Base-by-base conservation (phyloP, 2,329 filamentous ascomycete species). In the Dactylellina sp. region DNA sequence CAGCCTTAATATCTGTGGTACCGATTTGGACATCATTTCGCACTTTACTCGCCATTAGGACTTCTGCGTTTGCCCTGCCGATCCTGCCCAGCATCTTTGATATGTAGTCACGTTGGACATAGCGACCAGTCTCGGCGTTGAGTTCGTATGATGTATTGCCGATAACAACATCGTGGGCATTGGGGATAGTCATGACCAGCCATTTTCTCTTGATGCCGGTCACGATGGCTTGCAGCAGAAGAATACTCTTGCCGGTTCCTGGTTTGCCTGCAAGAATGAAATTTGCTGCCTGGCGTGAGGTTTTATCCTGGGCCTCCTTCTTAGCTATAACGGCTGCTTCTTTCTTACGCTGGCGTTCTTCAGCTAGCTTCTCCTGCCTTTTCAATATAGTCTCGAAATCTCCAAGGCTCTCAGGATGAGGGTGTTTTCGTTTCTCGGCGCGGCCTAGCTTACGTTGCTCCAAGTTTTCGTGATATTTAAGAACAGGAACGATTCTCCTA, bases 151-250 rank as follows among this genome's bases (percentile, higher is more conserved):
- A 89, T 42, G 91, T 96, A 79, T 90, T 86, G 55, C 88, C 92
- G 76, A 89, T 91, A 76, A 90, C 89, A 52, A 97, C 84, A 64
- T 97, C 93, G 79, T 93, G 89, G 62, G 88, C 94, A 83, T 99
- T 93, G 39, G 95, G 93, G 57, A 98, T 86, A 79, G 91, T 90
- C 70, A 99, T 85, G 50, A 98, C 93, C 47, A 97, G 85, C 92
- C 93, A 98, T 25, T 90, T 86, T 80, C 92, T 92, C 79, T 93
- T 81, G 77, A 94, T 89, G 0, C 88, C 94, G 81, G 93, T 89
- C 16, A 90, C 84, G 86, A 96, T 88, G 40, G 90, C 91, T 83
- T 98, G 93, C 49, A 97, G 84, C 79, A 96, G 81, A 79, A 96
- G 83, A 78, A 95, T 88, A 80, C 91, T 97, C 86, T 98, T 99